Evolutionary conservation across 148 eudicot genomes (phyloP).

Genomic region (Fagopyrum esculentum): DNA sequence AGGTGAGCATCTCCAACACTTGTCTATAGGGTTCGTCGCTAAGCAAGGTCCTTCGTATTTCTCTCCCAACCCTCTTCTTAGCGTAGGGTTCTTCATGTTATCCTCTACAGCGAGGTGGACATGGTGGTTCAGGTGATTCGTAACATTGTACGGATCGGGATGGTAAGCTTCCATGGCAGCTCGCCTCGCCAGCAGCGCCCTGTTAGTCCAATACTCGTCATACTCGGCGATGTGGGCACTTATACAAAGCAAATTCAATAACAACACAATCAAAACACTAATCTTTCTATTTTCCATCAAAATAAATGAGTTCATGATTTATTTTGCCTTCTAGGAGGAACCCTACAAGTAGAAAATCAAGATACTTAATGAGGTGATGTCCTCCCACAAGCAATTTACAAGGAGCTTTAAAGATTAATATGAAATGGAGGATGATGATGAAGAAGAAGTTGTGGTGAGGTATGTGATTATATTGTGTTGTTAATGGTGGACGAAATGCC

Average conservation of each 20-base stretch:
- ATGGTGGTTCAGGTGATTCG: slow-evolving; percentile 26
- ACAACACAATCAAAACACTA: background rate
- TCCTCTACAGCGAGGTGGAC: slow-evolving; percentile 22
- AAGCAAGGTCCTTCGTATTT: slow-evolving; percentile 25
- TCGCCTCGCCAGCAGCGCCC: slow-evolving; percentile 24
- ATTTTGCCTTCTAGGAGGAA: too few species aligned
- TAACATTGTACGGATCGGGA: slow-evolving; percentile 34
- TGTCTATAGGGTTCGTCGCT: slow-evolving; percentile 63
- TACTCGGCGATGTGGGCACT: slow-evolving; percentile 6
- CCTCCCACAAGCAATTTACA: too few species aligned
- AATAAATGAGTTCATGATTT: too few species aligned
- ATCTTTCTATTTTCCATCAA: too few species aligned
- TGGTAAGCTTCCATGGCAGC: slow-evolving; percentile 25
- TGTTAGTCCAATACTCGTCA: slow-evolving; percentile 35
- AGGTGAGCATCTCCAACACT: slow-evolving; percentile 59
- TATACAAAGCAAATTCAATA: background rate
- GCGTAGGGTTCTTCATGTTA: slow-evolving; percentile 14
- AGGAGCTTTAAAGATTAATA: too few species aligned
- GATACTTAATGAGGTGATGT: too few species aligned
- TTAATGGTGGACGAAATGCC: too few species aligned
- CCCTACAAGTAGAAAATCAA: too few species aligned
- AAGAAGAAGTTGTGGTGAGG: too few species aligned
- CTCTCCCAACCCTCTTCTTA: slow-evolving; percentile 35
- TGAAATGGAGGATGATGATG: too few species aligned
- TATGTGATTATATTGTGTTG: too few species aligned